phyloP scores from a whole-genome alignment of 352 stramenopile genomes.

The Phytophthora litchii region DNA sequence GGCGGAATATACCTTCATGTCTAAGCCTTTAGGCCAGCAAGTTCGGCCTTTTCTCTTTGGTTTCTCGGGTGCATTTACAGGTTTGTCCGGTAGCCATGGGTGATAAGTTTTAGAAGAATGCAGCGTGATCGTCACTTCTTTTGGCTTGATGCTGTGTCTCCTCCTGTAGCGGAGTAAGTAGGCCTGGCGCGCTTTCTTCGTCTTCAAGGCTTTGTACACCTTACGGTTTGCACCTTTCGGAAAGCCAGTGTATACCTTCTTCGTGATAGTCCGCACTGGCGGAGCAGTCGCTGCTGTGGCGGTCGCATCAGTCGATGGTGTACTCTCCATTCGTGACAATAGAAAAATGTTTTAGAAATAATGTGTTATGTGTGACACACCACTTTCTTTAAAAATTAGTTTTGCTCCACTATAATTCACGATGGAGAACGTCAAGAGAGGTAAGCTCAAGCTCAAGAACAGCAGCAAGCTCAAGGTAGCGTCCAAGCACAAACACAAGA shows the following conservation, averaged over 20 bases:
- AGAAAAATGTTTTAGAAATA: neutral
- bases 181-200: constrained; percentile 19
- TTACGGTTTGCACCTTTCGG: constrained; percentile 20
- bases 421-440: constrained; percentile 85
- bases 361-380: constrained; percentile 13
- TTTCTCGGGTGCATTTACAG: neutral
- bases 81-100: neutral
- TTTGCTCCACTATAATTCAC: neutral
- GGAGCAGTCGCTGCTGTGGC: neutral
- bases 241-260: neutral
- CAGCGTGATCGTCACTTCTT: neutral
- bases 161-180: constrained; percentile 18
- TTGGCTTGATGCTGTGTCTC: constrained; percentile 2
- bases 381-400: neutral
- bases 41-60: constrained; percentile 4
- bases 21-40: constrained; percentile 2
- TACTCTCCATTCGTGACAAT: constrained; percentile 25
- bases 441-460: constrained; percentile 86
- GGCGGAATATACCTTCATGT: neutral
- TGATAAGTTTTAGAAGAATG: neutral
- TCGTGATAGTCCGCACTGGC: neutral
- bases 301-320: neutral
- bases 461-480: constrained; percentile 66
- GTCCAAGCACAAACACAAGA: constrained; percentile 59
- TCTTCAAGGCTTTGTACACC: constrained; percentile 14